Evolutionary conservation across 768 basidiomycete species (phyloP), one percentile per base, ranked within the genome.

Genomic region (Suillus cothurnatus): DNA sequence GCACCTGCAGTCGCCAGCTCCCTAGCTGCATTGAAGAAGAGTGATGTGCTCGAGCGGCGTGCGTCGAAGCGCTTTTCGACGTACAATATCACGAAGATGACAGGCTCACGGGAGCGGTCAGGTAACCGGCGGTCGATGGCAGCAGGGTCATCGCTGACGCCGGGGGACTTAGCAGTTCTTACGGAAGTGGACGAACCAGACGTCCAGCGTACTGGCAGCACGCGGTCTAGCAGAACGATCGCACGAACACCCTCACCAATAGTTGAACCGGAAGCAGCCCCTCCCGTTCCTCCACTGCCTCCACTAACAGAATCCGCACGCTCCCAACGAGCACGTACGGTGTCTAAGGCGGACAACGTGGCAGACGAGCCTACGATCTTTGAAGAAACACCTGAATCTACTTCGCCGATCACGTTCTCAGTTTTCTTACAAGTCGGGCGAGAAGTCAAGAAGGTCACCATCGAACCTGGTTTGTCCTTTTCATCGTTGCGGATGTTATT

Each of bases 51-150:
- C 45, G 94, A 95, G 71, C 87, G 97, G 26, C 85, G 97, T 55
- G 97, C 97, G 21, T 95, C 93, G 26, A 98, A 98, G 74, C 92
- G 97, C 0, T 99, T 95, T 79, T 97, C 95, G 50, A 89, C 90
- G 2, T 99, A 97, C 74, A 93, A 95, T 68, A 92, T 98, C 71
- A 89, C 91, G 56, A 96, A 96, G 79, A 96, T 99, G 90, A 90
- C 94, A 4, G 88, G 89, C 19, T 75, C 78, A 31, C 79, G 86
- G 53, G 84, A 85, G 71, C 79, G 86, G 31, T 81, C 85, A 61
- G 73, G 86, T 21, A 91, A 91, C 75, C 81, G 92, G 45, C 84
- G 88, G 49, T 92, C 90, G 28, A 77, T 92, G 70, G 88, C 88
- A 38, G 88, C 84, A 5, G 84, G 86, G 34, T 82, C 84, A 15